phyloP scores from a whole-genome alignment of 164 flowering plant genomes.

The Sextonia rubra region DNA sequence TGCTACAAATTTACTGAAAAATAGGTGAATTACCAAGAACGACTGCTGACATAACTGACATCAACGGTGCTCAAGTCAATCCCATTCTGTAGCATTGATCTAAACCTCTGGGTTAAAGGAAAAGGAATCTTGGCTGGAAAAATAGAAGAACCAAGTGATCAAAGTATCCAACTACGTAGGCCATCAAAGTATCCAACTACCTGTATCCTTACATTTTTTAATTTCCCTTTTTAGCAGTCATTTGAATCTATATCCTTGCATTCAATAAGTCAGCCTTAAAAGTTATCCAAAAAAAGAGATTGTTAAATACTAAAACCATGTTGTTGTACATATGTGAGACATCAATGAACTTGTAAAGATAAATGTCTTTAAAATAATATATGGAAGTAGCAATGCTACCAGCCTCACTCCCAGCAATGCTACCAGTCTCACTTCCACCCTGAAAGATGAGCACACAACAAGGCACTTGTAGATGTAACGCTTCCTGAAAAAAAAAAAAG shows the following conservation, averaged over 20 bases:
- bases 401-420: too few relatives aligned
- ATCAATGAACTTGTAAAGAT: not conserved
- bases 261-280: not conserved
- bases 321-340: not conserved
- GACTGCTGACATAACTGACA: slow-evolving; percentile 99
- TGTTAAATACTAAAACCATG: not conserved
- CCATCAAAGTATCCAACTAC: too few relatives aligned
- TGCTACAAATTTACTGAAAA: slow-evolving; percentile 2
- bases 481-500: too few relatives aligned
- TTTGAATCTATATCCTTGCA: slow-evolving; percentile 3
- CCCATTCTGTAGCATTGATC: slow-evolving; percentile 97
- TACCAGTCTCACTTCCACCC: too few relatives aligned
- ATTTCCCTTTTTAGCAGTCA: too few relatives aligned
- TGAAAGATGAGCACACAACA: too few relatives aligned
- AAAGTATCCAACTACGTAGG: too few relatives aligned
- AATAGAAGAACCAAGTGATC: not conserved
- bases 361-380: too few relatives aligned
- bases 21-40: slow-evolving; percentile 69
- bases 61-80: slow-evolving; percentile 97
- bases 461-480: too few relatives aligned
- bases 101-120: slow-evolving; percentile 96
- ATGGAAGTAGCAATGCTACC: too few relatives aligned
- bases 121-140: slow-evolving; percentile 92
- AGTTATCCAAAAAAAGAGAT: not conserved
- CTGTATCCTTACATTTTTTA: too few relatives aligned